These are phyloP conservation scores for Heliocybe sulcata DNA, from an alignment of 1,284 basidiomycete genomes.

Conservation along the genomic window DNA sequence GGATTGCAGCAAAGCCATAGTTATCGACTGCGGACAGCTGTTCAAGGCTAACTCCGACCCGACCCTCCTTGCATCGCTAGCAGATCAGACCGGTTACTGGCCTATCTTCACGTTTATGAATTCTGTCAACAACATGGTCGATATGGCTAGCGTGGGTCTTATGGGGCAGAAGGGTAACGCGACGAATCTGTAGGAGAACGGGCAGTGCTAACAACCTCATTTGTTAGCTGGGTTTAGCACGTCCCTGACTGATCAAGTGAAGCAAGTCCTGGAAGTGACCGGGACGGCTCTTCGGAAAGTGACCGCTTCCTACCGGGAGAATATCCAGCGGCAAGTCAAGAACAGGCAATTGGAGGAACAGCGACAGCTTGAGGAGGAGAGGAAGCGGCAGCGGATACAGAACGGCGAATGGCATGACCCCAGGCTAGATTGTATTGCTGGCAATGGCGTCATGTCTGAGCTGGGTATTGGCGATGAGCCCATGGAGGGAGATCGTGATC, in stretches of 20 bases:
- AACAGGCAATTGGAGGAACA: constrained; percentile 30
- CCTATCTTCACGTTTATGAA: constrained; percentile 88
- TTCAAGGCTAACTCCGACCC: constrained; percentile 70
- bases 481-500: constrained; percentile 32
- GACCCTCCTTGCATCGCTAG: constrained; percentile 62
- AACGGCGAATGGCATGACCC: constrained; percentile 76
- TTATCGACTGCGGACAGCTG: constrained; percentile 80
- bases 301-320: constrained; percentile 41
- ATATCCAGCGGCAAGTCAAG: constrained; percentile 31
- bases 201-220: neutral
- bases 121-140: constrained; percentile 81
- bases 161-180: constrained; percentile 86
- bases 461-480: constrained; percentile 73
- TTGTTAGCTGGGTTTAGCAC: constrained; percentile 74
- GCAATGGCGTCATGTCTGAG: constrained; percentile 80
- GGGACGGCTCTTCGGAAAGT: constrained; percentile 67
- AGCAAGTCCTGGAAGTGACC: constrained; percentile 80
- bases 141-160: constrained; percentile 87
- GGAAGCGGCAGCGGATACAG: constrained; percentile 31
- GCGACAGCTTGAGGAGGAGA: constrained; percentile 26
- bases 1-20: constrained; percentile 50
- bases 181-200: neutral
- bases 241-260: constrained; percentile 81
- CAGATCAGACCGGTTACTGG: constrained; percentile 84
- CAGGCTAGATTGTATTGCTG: constrained; percentile 71